A percentile compares a stretch with the other conserved stretches of the same genome.
Conservation (phyloP, 306 rosid species). For the Hippophae gyantsensis region DNA sequence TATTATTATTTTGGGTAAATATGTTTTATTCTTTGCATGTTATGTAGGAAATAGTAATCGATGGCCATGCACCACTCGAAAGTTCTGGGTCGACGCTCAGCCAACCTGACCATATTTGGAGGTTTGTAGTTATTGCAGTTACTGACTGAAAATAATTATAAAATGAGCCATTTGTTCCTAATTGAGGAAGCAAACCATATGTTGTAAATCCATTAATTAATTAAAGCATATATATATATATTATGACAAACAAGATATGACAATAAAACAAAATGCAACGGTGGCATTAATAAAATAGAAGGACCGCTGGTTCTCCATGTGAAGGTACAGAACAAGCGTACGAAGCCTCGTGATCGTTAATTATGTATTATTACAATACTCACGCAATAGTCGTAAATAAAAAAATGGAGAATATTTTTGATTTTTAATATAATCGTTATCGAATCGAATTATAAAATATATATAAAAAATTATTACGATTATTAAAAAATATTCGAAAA, state of each 20-base stretch:
- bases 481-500: no score
- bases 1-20: no score
- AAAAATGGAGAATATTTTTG: no score
- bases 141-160: no score
- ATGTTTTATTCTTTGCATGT: no score
- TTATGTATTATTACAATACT: background rate
- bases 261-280: background rate
- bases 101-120: no score
- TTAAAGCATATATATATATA: background rate
- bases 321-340: background rate
- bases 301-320: constrained; percentile 5
- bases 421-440: background rate
- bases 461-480: no score
- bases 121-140: no score
- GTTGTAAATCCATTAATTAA: background rate
- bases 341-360: background rate
- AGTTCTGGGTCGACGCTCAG: no score
- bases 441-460: no score
- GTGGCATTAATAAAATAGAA: background rate
- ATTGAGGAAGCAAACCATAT: constrained; percentile 4
- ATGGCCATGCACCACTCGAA: no score
- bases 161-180: background rate
- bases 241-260: background rate
- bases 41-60: no score
- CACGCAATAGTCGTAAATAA: background rate